Percentiles rank a stretch among this genome's conserved stretches.
phyloP scores from a whole-genome alignment of 2,329 filamentous ascomycete species.

The Lojkania enalia region DNA sequence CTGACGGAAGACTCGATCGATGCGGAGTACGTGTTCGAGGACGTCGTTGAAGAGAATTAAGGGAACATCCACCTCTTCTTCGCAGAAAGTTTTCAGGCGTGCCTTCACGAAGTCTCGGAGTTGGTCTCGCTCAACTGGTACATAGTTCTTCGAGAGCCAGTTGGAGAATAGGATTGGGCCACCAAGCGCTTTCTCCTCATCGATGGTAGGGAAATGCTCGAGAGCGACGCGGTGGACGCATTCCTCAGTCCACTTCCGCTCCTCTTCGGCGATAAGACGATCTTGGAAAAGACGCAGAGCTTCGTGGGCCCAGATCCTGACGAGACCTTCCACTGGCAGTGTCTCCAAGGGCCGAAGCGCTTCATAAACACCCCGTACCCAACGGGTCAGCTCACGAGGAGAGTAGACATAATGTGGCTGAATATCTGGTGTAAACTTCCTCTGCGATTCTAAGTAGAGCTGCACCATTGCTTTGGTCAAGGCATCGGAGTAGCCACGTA shows the following conservation, averaged over 20 bases:
- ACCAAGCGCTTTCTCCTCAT: constrained; percentile 84
- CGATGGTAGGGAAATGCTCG: constrained; percentile 93
- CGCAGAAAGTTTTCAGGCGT: constrained; percentile 95
- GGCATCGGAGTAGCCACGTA: constrained; percentile 93
- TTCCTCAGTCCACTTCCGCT: constrained; percentile 93
- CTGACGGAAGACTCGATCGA: constrained; percentile 97
- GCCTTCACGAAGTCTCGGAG: constrained; percentile 97
- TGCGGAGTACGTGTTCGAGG: constrained; percentile 94
- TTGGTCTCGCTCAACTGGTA: constrained; percentile 93
- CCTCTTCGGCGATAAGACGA: constrained; percentile 90
- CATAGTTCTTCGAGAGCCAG: constrained; percentile 98
- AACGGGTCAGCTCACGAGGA: constrained; percentile 94
- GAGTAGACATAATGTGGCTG: constrained; percentile 99
- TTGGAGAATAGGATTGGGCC: constrained; percentile 98
- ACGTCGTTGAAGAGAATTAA: constrained; percentile 99
- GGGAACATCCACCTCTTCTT: constrained; percentile 98
- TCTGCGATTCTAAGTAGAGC: constrained; percentile 92
- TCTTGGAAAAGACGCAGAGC: constrained; percentile 96
- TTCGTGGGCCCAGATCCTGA: constrained; percentile 98
- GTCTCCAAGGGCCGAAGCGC: constrained; percentile 90
- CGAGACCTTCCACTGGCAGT: constrained; percentile 84
- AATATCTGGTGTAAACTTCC: constrained; percentile 91
- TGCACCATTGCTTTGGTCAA: constrained; percentile 98
- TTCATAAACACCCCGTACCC: constrained; percentile 97
- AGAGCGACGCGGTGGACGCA: constrained; percentile 83